These are phyloP conservation scores for Allantophomopsis lycopodina DNA, from an alignment of 2,329 filamentous ascomycete genomes.

Conservation along the genomic window DNA sequence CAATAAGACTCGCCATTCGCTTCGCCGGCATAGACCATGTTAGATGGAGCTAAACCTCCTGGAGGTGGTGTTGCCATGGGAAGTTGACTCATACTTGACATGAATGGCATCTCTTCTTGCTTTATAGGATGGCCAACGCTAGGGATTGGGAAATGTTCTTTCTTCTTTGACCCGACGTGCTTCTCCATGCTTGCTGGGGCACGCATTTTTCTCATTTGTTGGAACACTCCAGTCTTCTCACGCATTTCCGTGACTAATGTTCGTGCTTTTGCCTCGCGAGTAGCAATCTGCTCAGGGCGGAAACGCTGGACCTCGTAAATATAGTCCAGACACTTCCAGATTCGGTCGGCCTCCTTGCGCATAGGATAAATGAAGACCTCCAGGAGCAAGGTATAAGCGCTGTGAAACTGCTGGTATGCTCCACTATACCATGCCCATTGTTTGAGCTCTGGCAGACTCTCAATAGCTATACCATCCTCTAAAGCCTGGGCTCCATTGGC, in stretches of 20 bases:
- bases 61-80: slow-evolving; percentile 3
- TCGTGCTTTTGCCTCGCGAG: slow-evolving; percentile 41
- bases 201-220: slow-evolving; percentile 41
- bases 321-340: slow-evolving; percentile 61
- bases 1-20: slow-evolving; percentile 33
- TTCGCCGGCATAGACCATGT: slow-evolving; percentile 28
- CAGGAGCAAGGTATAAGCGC: slow-evolving; percentile 52
- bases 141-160: not conserved
- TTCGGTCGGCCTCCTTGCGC: slow-evolving; percentile 41
- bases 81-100: not conserved
- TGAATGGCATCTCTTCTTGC: not conserved
- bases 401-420: slow-evolving; percentile 61
- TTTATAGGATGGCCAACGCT: not conserved
- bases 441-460: slow-evolving; percentile 33
- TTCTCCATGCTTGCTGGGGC: slow-evolving; percentile 25
- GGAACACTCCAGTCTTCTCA: slow-evolving; percentile 44
- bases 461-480: slow-evolving; percentile 39
- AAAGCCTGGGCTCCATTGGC: slow-evolving; percentile 40
- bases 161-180: slow-evolving; percentile 9
- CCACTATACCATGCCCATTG: slow-evolving; percentile 59
- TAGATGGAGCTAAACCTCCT: not conserved
- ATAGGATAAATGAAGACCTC: slow-evolving; percentile 40
- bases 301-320: slow-evolving; percentile 40
- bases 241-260: slow-evolving; percentile 48
- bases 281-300: slow-evolving; percentile 26